phyloP scores from a whole-genome alignment of 2,329 filamentous ascomycete species.

The Arthrinium phaeospermum region DNA sequence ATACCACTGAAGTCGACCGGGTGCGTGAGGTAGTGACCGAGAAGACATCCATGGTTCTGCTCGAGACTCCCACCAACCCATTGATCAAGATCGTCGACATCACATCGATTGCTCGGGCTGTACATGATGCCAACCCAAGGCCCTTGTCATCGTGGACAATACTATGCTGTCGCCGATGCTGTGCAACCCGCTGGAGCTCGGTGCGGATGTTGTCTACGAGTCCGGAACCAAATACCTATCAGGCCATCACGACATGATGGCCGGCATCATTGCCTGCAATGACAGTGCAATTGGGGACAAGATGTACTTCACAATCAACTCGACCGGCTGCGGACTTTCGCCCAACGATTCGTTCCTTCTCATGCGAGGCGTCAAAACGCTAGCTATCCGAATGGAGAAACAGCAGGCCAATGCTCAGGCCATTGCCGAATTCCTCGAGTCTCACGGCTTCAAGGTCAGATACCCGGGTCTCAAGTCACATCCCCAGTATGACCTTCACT shows the following conservation, averaged over 20 bases:
- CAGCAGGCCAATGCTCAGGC: constrained; percentile 91
- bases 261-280: constrained; percentile 92
- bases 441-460: constrained; percentile 89
- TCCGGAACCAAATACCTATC: constrained; percentile 98
- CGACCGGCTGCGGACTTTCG: constrained; percentile 89
- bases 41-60: constrained; percentile 93
- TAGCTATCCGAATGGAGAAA: constrained; percentile 98
- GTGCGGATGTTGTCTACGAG: constrained; percentile 96
- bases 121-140: constrained; percentile 79
- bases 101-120: constrained; percentile 73
- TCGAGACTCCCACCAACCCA: constrained; percentile 97
- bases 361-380: constrained; percentile 93
- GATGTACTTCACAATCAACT: constrained; percentile 96
- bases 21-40: constrained; percentile 72
- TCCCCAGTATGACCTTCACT: constrained; percentile 94
- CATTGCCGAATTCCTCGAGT: constrained; percentile 91
- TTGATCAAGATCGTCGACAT: constrained; percentile 98
- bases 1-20: constrained; percentile 80
- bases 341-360: constrained; percentile 97
- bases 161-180: constrained; percentile 98
- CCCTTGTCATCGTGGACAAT: constrained; percentile 93
- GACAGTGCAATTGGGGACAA: constrained; percentile 81
- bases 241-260: constrained; percentile 98
- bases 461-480: constrained; percentile 95
- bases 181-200: constrained; percentile 89